Base-by-base conservation (phyloP, 768 basidiomycete genomes). In the Steccherinum ochraceum region DNA sequence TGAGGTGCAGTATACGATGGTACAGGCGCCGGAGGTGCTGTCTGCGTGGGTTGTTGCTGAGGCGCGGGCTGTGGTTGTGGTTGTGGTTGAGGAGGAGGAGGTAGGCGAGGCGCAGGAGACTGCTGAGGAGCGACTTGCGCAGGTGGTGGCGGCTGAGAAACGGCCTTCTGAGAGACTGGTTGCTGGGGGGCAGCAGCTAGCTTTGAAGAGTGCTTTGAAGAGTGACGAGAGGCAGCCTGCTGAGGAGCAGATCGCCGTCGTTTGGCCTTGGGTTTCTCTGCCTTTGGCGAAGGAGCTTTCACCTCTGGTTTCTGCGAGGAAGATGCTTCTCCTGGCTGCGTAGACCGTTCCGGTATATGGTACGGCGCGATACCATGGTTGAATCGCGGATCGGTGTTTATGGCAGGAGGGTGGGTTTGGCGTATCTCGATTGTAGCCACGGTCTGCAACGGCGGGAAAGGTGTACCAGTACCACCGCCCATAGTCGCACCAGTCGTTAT, bases 1-100 rank as follows among this genome's bases (percentile, higher is more conserved):
- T 2, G 64, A 12, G 3, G 61, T 53, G 20, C 58, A 58, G 20
- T 62, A 61, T 23, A 46, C 45, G 1, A 44, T 24, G 65, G 48
- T 2, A 60, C 42, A 1, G 58, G 60, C 5, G 53, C 24, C 10
- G 62, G 46, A 2, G 61, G 54, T 5, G 61, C 16, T 5, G 52
- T 35, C 20, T n/a, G n/a, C n/a, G n/a, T n/a, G n/a, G n/a, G n/a
- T n/a, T n/a, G 48, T 19, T 4, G 51, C 40, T 3, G 45, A 27
- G 13, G 53, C 16, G 7, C 49, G 39, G 3, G 52, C 26, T 2
- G 40, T 16, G 24, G 45, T 24, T 5, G 24, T 20, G 25, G 60
- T 35, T n/a, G 27, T 30, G 3, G 39, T 21, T 10, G 63, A 1
- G 58, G 60, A 4, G 53, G 23, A 5, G 62, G 46, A 2, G 61